phyloP scores from a whole-genome alignment of 768 basidiomycete genomes.

The Sporobolomyces roseus region DNA sequence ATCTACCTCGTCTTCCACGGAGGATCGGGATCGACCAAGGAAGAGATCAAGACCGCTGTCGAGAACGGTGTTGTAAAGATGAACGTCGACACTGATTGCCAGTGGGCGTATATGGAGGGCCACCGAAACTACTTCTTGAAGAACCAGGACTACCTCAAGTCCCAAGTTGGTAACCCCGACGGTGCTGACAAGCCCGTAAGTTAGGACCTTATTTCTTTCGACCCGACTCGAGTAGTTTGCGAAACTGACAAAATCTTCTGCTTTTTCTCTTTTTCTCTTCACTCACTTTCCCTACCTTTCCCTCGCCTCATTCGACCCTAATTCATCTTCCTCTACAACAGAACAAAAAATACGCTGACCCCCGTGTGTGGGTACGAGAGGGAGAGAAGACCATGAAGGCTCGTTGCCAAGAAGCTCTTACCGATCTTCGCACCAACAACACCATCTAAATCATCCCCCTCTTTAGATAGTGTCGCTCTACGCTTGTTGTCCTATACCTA shows the following conservation, averaged over 20 bases:
- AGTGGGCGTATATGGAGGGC: conserved; percentile 83
- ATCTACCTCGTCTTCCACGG: conserved; percentile 99
- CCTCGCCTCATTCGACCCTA: too few species aligned
- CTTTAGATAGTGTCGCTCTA: neutral
- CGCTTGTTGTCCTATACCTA: neutral
- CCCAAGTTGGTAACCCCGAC: conserved; percentile 96
- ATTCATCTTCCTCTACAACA: too few species aligned
- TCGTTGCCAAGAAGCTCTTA: conserved; percentile 91
- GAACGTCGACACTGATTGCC: conserved; percentile 77
- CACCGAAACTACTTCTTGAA: conserved; percentile 73
- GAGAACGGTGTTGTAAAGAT: conserved; percentile 93
- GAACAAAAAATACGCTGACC: conserved; percentile 74
- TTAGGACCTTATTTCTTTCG: too few species aligned
- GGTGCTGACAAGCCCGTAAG: conserved; percentile 91
- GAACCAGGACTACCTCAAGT: conserved; percentile 80
- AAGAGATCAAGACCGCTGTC: conserved; percentile 91
- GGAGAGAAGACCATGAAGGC: conserved; percentile 85
- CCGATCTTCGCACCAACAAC: conserved; percentile 69
- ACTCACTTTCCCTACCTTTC: too few species aligned
- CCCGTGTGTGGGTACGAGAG: conserved; percentile 94
- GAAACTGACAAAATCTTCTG: too few species aligned
- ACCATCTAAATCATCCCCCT: conserved; percentile 24
- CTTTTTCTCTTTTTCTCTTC: too few species aligned
- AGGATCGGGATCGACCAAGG: conserved; percentile 93
- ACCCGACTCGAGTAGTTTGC: too few species aligned